Evolutionary conservation across 192 early-diverging fungal species (phyloP).

Genomic region (Pilaira anomala): DNA sequence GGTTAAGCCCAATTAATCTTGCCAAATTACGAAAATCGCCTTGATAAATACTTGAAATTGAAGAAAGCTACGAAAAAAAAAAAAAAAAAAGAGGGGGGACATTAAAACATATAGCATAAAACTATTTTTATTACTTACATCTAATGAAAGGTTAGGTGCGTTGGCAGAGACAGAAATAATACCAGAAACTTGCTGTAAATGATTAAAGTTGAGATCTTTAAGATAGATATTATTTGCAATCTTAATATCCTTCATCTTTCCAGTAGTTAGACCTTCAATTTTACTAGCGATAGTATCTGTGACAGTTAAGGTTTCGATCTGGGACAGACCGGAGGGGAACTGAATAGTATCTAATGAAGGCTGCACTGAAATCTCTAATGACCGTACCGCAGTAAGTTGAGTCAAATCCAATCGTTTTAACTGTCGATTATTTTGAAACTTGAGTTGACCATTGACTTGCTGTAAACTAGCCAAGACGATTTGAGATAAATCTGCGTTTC

Average conservation of each 20-base stretch:
- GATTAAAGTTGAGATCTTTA: conserved; percentile 20
- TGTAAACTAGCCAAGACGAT: conserved; percentile 21
- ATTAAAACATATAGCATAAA: too few relatives aligned
- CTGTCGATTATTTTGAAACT: conserved; percentile 11
- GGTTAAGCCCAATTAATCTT: conserved; percentile 38
- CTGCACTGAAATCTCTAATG: conserved; percentile 15
- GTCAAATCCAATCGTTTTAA: conserved; percentile 22
- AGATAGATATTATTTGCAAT: conserved; percentile 32
- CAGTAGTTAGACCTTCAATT: conserved; percentile 17
- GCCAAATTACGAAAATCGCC: conserved; percentile 56
- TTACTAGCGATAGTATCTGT: conserved; percentile 26
- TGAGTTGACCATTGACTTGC: conserved; percentile 14
- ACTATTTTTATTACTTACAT: conserved; percentile 17
- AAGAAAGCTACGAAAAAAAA: conserved; percentile 4
- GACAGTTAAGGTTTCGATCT: conserved; percentile 27
- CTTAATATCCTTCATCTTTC: conserved; percentile 13
- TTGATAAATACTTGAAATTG: conserved; percentile 43
- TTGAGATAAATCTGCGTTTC: conserved; percentile 13
- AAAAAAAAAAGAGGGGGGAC: not conserved
- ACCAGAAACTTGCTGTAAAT: not conserved
- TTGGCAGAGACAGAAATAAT: conserved; percentile 23
- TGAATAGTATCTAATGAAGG: conserved; percentile 19
- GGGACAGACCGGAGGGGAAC: conserved; percentile 30
- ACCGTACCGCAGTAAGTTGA: conserved; percentile 12
- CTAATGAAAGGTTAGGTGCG: conserved; percentile 12